Evolutionary conservation across 225 moss, liverwort and hornwort species (phyloP).

Genomic region (Bryum argenteum): DNA sequence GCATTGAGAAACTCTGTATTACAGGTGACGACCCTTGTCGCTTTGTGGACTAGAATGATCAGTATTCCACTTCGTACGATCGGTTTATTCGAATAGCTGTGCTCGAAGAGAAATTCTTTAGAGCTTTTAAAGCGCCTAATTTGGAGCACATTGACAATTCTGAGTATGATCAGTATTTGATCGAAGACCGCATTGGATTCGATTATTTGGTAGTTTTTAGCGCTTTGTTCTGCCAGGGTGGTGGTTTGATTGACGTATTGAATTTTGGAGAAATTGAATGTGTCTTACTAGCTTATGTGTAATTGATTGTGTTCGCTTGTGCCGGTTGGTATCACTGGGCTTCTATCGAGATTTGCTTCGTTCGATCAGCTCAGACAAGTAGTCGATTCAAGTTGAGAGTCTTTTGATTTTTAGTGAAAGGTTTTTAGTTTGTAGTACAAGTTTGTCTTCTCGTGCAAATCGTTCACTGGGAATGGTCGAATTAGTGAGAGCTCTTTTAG

Average conservation of each 20-base stretch:
- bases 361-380: neutral
- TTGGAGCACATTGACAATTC: neutral
- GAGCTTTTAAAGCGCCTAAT: neutral
- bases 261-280: too few relatives aligned
- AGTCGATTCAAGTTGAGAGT: neutral
- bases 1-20: conserved; percentile 16
- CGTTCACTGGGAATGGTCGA: too few relatives aligned
- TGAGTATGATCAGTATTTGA: too few relatives aligned
- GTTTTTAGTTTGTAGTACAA: neutral
- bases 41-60: neutral
- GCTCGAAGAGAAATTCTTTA: neutral
- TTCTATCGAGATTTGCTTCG: neutral
- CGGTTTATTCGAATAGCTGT: neutral
- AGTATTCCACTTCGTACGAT: neutral
- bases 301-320: neutral
- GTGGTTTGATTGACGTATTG: too few relatives aligned
- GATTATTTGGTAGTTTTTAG: neutral
- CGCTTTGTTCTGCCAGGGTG: neutral
- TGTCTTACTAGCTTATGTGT: neutral
- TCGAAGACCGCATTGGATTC: conserved; percentile 13
- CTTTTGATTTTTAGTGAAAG: neutral
- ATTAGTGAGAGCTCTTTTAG: too few relatives aligned
- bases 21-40: neutral
- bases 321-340: neutral
- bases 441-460: neutral